phyloP scores from a whole-genome alignment of 805 yeast species.

The Kodamaea kaohsiungensis region DNA sequence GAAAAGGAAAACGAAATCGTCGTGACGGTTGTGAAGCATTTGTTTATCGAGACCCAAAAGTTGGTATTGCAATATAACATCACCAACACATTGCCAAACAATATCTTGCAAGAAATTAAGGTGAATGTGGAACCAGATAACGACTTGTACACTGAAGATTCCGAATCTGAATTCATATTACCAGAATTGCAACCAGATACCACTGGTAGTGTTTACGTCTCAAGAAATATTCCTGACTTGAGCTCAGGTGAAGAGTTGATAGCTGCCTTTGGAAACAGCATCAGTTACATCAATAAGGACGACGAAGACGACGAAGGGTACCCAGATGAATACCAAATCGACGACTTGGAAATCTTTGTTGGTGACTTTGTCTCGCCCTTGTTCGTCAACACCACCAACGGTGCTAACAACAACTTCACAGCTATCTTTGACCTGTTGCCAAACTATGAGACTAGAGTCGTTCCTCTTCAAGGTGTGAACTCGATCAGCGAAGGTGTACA shows the following conservation, averaged over 20 bases:
- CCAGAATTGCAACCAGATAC: constrained; percentile 70
- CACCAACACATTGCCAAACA: constrained; percentile 79
- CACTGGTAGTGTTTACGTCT: constrained; percentile 75
- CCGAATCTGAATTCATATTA: constrained; percentile 48
- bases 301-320: constrained; percentile 81
- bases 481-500: constrained; percentile 45
- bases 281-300: constrained; percentile 78
- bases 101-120: constrained; percentile 73
- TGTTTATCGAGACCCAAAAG: constrained; percentile 65
- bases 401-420: constrained; percentile 65
- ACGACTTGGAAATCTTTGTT: constrained; percentile 67
- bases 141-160: constrained; percentile 59
- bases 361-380: constrained; percentile 85
- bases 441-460: constrained; percentile 61
- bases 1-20: constrained; percentile 94
- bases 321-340: constrained; percentile 92
- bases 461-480: constrained; percentile 53
- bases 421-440: constrained; percentile 72
- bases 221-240: constrained; percentile 58
- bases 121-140: constrained; percentile 66
- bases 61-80: constrained; percentile 80
- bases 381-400: constrained; percentile 31
- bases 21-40: constrained; percentile 79
- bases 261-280: constrained; percentile 59
- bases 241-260: constrained; percentile 23